Evolutionary conservation across 1,139 yeast species (phyloP), one percentile per base, ranked within the genome.

Genomic region (Candida sp.): DNA sequence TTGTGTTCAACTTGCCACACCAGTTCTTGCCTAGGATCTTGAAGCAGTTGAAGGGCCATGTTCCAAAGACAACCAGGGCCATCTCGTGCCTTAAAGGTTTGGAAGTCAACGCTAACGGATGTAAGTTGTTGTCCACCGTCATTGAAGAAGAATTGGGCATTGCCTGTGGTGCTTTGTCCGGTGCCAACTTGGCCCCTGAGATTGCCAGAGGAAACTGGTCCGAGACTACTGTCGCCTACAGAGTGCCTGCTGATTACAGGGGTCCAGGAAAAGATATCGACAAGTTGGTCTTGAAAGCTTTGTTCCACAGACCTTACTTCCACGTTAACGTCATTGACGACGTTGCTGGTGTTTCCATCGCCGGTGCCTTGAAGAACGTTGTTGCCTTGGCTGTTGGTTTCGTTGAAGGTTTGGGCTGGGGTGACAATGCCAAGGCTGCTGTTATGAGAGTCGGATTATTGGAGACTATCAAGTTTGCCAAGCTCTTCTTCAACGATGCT

Each of bases 381-480:
- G 90, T 92, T 59, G 98, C 98, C 48, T 80, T 90, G 64, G 92
- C 96, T 52, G 97, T 96, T 51, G 98, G 98, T 49, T 89, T 92
- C 67, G 97, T 92, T 55, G 97, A 90, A 73, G 98, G 98, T 61
- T 81, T 88, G 55, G 97, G 96, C 52, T 93, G 98, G 98, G 98
- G 98, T 68, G 97, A 91, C 75, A 93, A 93, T 67, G 97, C 98
- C 60, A 90, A 92, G 73, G 89, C 97, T 47, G 98, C 98, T 47
- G 84, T 93, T 63, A 91, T 92, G 93, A 85, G 98, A 76, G 86
- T 96, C 60, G 98, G 98, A 47, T 73, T 93, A 53, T 80, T 86
- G 63, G 98, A 93, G 75, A 90, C 87, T 73, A 88, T 91, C 68
- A 73, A 68, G 58, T 77, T 77, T 63, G 78, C 81, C 90, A 55